phyloP scores from a whole-genome alignment of 148 eudicot species.

The Camellia japonica region DNA sequence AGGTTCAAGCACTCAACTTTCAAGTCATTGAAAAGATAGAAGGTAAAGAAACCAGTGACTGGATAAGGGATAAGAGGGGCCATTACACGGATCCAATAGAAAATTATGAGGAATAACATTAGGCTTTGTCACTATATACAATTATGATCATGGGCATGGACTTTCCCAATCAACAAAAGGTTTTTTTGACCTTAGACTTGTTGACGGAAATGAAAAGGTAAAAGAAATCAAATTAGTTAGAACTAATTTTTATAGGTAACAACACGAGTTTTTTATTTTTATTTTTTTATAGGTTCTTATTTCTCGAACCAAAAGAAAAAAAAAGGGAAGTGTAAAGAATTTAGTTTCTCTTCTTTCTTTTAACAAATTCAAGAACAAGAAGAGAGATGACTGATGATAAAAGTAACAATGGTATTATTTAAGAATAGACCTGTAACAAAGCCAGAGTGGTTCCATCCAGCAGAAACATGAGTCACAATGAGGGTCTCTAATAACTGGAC shows the following conservation, averaged over 20 bases:
- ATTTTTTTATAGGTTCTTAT: background rate
- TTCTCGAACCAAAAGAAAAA: no score
- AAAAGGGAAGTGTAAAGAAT: background rate
- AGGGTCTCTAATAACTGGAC: conserved; percentile 36
- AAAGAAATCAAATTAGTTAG: no score
- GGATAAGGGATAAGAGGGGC: no score
- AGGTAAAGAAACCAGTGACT: background rate
- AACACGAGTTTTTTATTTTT: background rate
- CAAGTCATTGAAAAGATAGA: background rate
- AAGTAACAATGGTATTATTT: background rate
- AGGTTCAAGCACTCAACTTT: background rate
- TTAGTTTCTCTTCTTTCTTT: no score
- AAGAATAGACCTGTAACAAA: conserved; percentile 77
- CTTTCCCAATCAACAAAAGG: background rate
- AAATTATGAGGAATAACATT: no score
- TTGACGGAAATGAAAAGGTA: background rate
- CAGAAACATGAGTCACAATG: conserved; percentile 58
- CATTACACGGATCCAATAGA: no score
- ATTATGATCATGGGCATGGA: background rate
- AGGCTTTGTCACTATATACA: no score
- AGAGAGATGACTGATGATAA: no score
- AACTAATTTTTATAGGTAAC: background rate
- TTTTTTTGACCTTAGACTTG: background rate
- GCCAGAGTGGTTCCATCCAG: conserved; percentile 98
- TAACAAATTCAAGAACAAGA: background rate